Conservation (phyloP, 2,329 filamentous ascomycete genomes). For the Aspergillus pseudoglaucus region DNA sequence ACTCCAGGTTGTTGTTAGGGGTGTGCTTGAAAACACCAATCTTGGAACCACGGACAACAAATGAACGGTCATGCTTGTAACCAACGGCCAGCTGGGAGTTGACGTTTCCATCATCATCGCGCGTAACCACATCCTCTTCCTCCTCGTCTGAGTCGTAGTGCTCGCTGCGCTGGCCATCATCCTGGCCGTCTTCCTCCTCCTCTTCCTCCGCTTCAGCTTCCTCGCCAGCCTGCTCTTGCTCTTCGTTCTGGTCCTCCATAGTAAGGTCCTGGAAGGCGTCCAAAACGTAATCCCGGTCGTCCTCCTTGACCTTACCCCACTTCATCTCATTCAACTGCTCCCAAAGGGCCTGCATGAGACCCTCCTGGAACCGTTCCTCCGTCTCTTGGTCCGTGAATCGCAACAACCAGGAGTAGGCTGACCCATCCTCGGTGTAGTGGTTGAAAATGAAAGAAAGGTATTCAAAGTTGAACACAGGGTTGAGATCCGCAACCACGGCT, state of each 20-base stretch:
- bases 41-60: conserved; percentile 93
- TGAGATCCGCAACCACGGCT: conserved; percentile 80
- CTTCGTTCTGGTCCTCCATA: conserved; percentile 69
- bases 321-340: conserved; percentile 91
- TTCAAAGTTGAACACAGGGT: conserved; percentile 98
- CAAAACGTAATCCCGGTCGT: conserved; percentile 87
- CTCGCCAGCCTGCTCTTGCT: conserved; percentile 47
- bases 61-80: conserved; percentile 94
- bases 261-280: conserved; percentile 92
- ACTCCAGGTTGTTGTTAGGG: conserved; percentile 83
- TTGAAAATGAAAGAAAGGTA: conserved; percentile 99
- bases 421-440: conserved; percentile 80
- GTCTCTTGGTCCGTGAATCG: conserved; percentile 79
- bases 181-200: conserved; percentile 56
- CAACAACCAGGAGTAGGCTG: conserved; percentile 90
- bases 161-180: conserved; percentile 63
- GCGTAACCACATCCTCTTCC: conserved; percentile 64
- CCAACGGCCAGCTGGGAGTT: conserved; percentile 94
- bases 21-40: conserved; percentile 99
- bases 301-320: conserved; percentile 87
- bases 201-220: conserved; percentile 50
- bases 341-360: conserved; percentile 92
- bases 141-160: conserved; percentile 72
- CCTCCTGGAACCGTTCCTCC: conserved; percentile 83
- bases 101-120: conserved; percentile 68